A percentile compares a stretch with the other conserved stretches of the same genome.
These are phyloP conservation scores for Suillus hirtellus DNA, from an alignment of 768 basidiomycete genomes.

Conservation along the genomic window DNA sequence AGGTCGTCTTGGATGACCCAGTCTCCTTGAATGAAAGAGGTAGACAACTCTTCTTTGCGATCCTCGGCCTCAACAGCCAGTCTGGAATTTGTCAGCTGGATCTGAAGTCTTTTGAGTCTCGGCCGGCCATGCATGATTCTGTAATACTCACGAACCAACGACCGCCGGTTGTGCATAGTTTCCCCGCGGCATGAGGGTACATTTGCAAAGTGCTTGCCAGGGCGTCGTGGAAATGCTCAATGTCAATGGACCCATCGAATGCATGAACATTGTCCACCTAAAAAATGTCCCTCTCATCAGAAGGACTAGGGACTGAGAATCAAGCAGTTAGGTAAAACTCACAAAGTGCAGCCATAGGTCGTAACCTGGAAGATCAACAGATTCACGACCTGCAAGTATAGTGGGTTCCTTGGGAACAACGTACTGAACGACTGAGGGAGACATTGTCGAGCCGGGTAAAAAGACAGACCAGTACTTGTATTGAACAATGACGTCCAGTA, in stretches of 20 bases:
- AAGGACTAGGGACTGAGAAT: background rate
- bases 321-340: conserved; percentile 7
- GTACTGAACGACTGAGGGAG: conserved; percentile 13
- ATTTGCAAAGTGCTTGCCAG: conserved; percentile 24
- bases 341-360: conserved; percentile 24
- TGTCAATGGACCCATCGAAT: conserved; percentile 18
- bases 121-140: background rate
- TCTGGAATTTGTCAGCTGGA: conserved; percentile 24
- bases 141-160: conserved; percentile 23
- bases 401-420: conserved; percentile 24
- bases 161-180: conserved; percentile 15
- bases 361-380: conserved; percentile 24
- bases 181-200: conserved; percentile 29
- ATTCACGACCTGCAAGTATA: conserved; percentile 10
- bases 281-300: conserved; percentile 11
- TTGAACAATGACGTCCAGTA: background rate
- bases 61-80: conserved; percentile 20
- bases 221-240: conserved; percentile 24
- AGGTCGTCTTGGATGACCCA: conserved; percentile 31
- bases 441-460: conserved; percentile 11
- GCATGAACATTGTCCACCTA: conserved; percentile 24
- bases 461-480: background rate
- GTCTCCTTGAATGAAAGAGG: conserved; percentile 21
- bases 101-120: conserved; percentile 17
- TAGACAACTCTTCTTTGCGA: conserved; percentile 6